Base-by-base conservation (phyloP, 345 rosid genomes). In the thale cress (Arabidopsis thaliana) region DNA sequence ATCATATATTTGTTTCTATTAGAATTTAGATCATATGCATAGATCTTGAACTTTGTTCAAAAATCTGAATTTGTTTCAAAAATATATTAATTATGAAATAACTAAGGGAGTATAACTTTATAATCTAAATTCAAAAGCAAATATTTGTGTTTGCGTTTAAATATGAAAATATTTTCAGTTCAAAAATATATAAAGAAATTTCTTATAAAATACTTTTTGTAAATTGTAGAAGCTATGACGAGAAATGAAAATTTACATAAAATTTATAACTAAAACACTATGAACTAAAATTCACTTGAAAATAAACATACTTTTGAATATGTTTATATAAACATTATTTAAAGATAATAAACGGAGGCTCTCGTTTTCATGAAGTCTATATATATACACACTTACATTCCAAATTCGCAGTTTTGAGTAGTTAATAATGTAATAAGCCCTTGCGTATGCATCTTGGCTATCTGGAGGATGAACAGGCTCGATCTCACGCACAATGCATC, bases 401-500 rank as follows among this genome's bases (percentile, higher is more conserved):
- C 66, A 74, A 7, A 74, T 57, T 5, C 72, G 66, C 1, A 65
- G 72, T 8, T 74, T 74, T 0, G 78, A 74, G 50, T 74, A 74
- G 13, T 57, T 56, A 40, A 74, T 48, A 11, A 74, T 16, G 50
- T 74, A 74, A 57, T 74, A 74, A 57, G 5, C 66, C 65, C 71
- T 56, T 32, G 72, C 72, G 4, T 55, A 65, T 7, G 38, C 7
- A 10, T 5, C 72, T 8, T 65, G 50, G 14, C 7, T n/a, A 0
- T 65, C 23, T 0, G 78, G 66, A 55, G 78, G 72, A 30, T 46
- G 10, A 0, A 74, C 41, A 57, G 78, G 78, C 24, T 74, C 78
- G 23, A 91, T 89, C 81, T 91, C 94, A 0, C 71, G 73, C 10
- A 87, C 67, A 0, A 89, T 63, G 46, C 94, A 91, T 3, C 91